phyloP scores from a whole-genome alignment of 2,329 filamentous ascomycete genomes.

The Venturia pyrina region DNA sequence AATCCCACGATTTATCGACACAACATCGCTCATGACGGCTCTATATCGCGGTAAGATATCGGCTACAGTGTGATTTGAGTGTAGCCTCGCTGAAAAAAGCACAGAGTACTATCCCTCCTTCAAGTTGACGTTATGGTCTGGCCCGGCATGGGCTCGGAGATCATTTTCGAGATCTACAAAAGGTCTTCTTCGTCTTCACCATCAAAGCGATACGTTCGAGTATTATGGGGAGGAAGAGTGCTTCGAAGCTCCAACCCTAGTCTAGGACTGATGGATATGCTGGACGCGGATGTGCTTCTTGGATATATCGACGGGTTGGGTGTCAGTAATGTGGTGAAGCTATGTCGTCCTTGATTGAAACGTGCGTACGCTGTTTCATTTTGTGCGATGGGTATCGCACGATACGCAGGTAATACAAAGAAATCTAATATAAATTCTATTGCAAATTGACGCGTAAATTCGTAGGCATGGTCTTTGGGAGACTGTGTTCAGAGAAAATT shows the following conservation, averaged over 20 bases:
- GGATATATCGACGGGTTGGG: slow-evolving; percentile 63
- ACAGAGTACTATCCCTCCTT: slow-evolving; percentile 51
- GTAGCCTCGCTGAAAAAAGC: neutral
- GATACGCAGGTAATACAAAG: too few species aligned
- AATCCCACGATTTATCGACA: slow-evolving; percentile 50
- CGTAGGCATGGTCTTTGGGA: too few species aligned
- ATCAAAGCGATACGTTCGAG: slow-evolving; percentile 40
- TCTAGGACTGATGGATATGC: slow-evolving; percentile 61
- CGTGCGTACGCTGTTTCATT: too few species aligned
- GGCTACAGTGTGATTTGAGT: neutral
- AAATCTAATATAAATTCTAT: too few species aligned
- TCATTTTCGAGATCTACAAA: slow-evolving; percentile 60
- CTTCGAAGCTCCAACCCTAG: slow-evolving; percentile 57
- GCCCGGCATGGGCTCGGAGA: slow-evolving; percentile 73
- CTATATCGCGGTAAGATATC: slow-evolving; percentile 41
- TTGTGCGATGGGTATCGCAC: too few species aligned
- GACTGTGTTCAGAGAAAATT: too few species aligned
- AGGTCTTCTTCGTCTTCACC: neutral
- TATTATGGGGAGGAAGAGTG: slow-evolving; percentile 61
- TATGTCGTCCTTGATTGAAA: neutral
- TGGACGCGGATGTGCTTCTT: slow-evolving; percentile 54
- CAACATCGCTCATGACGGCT: slow-evolving; percentile 74
- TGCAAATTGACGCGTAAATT: too few species aligned
- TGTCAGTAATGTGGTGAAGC: slow-evolving; percentile 31
- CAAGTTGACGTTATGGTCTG: slow-evolving; percentile 70